Conservation (phyloP, 208 protist genomes). For the Leishmania lainsoni region DNA sequence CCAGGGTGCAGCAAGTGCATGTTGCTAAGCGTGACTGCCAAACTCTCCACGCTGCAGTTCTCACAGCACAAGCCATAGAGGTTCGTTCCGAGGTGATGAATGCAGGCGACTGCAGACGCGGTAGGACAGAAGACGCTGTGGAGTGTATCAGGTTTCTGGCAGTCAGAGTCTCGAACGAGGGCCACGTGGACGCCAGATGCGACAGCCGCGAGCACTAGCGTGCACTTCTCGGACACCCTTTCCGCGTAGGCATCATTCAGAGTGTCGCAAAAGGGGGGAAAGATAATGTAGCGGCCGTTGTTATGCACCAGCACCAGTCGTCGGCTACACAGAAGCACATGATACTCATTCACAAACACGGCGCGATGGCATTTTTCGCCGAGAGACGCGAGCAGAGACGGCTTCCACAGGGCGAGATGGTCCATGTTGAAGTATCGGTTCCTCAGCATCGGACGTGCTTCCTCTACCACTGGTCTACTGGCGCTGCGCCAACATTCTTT, state of each 20-base stretch:
- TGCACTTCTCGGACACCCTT: slow-evolving; percentile 27
- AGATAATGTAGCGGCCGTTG: slow-evolving; percentile 44
- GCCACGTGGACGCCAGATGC: slow-evolving; percentile 52
- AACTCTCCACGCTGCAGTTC: slow-evolving; percentile 58
- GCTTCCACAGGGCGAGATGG: slow-evolving; percentile 29
- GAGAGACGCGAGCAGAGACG: slow-evolving; percentile 28
- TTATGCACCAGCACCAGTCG: slow-evolving; percentile 55
- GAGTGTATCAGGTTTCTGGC: slow-evolving; percentile 16
- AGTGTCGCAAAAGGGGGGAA: slow-evolving; percentile 53
- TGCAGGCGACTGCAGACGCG: slow-evolving; percentile 35
- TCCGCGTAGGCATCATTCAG: slow-evolving; percentile 65
- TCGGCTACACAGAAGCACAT: slow-evolving; percentile 46
- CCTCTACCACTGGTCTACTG: slow-evolving; percentile 7
- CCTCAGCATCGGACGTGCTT: slow-evolving; percentile 18
- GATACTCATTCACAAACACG: slow-evolving; percentile 37
- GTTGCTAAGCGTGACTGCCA: slow-evolving; percentile 26
- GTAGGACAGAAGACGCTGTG: slow-evolving; percentile 34
- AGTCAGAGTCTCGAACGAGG: slow-evolving; percentile 32
- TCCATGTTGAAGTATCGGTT: slow-evolving; percentile 38
- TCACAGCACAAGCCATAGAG: slow-evolving; percentile 64
- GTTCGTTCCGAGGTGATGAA: slow-evolving; percentile 49
- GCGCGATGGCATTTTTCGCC: slow-evolving; percentile 24
- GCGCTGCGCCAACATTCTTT: slow-evolving; percentile 1
- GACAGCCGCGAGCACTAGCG: slow-evolving; percentile 58
- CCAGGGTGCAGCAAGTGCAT: background rate